Conservation (phyloP, 495 filamentous ascomycete genomes). For the Chaetomium fimeti region DNA sequence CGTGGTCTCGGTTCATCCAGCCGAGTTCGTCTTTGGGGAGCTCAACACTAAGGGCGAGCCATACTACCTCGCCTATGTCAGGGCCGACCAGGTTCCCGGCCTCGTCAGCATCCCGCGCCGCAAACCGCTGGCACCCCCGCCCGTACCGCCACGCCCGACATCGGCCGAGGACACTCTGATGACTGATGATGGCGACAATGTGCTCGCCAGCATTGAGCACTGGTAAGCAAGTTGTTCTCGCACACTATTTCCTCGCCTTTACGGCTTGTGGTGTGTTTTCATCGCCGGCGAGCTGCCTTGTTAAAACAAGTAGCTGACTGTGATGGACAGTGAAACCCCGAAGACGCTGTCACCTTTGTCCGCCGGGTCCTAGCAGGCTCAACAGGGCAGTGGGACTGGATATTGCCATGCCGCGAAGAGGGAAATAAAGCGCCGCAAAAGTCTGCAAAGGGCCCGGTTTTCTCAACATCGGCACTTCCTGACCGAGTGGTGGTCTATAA, state of each 20-base stretch:
- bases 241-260: background rate
- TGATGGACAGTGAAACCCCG: too few species aligned
- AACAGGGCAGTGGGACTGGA: too few species aligned
- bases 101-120: conserved; percentile 56
- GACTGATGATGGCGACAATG: background rate
- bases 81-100: conserved; percentile 57
- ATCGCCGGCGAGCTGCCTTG: too few species aligned
- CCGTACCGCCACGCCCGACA: conserved; percentile 7
- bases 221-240: conserved; percentile 3
- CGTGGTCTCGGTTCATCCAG: conserved; percentile 63
- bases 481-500: background rate
- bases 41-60: conserved; percentile 66
- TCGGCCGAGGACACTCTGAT: conserved; percentile 11
- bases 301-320: too few species aligned
- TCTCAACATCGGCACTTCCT: too few species aligned
- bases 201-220: conserved; percentile 6
- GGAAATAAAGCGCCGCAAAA: too few species aligned
- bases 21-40: conserved; percentile 62
- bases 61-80: conserved; percentile 86
- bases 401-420: too few species aligned
- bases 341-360: too few species aligned
- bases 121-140: background rate
- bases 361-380: too few species aligned
- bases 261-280: too few species aligned
- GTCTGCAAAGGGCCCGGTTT: too few species aligned